Percentiles rank a stretch among this genome's conserved stretches.
Evolutionary conservation across 306 rosid genomes (phyloP).

Genomic region (Mucuna pruriens): DNA sequence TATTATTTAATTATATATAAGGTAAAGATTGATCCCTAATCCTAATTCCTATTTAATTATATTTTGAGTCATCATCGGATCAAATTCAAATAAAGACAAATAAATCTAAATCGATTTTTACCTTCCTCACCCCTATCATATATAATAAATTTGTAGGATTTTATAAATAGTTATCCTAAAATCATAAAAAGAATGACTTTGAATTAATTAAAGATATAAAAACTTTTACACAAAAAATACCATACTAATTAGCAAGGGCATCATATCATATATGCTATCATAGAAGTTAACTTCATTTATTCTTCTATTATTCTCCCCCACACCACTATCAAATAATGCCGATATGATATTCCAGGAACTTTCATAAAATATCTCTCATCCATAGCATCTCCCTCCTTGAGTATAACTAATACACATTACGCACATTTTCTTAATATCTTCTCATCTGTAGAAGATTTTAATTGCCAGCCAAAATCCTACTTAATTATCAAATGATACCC

Average conservation of each 20-base stretch:
- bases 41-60: no score
- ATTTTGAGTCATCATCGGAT: no score
- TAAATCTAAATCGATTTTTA: no score
- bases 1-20: no score
- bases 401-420: background rate
- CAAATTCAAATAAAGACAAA: no score
- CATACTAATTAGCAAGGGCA: background rate
- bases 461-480: background rate
- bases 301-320: background rate
- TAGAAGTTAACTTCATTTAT: background rate
- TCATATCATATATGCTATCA: background rate
- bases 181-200: no score
- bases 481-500: background rate
- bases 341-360: background rate
- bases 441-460: background rate
- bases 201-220: no score
- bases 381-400: background rate
- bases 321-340: background rate
- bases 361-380: slow-evolving; percentile 32
- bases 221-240: no score
- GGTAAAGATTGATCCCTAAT: no score
- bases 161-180: no score
- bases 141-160: no score
- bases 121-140: no score
- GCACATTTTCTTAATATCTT: background rate